A percentile compares a stretch with the other conserved stretches of the same genome.
phyloP scores from a whole-genome alignment of 768 basidiomycete genomes.

The Boletus subparvulus region DNA sequence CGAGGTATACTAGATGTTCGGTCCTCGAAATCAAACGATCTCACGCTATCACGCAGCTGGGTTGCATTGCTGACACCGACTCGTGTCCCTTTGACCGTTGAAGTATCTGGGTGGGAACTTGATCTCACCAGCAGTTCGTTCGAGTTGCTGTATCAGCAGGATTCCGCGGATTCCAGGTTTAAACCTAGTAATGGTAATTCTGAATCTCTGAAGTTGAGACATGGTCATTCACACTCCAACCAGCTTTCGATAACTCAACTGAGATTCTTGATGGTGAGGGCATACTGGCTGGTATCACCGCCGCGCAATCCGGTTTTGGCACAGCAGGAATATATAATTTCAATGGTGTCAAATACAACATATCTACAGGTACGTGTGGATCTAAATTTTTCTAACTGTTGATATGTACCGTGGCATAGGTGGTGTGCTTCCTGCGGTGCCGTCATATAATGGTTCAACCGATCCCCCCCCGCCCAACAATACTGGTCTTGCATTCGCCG shows the following conservation, averaged over 20 bases:
- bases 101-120: constrained; percentile 6
- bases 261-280: constrained; percentile 9
- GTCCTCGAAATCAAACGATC: background rate
- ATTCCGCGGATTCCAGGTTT: background rate
- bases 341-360: constrained; percentile 18
- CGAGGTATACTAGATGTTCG: constrained; percentile 5
- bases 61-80: constrained; percentile 10
- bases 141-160: background rate
- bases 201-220: background rate
- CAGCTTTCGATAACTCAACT: constrained; percentile 16
- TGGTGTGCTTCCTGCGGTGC: constrained; percentile 8
- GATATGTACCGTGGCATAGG: background rate
- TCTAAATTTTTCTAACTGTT: background rate
- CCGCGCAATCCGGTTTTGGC: constrained; percentile 9
- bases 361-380: constrained; percentile 10
- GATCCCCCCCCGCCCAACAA: background rate
- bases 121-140: constrained; percentile 5
- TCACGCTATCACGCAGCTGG: constrained; percentile 10
- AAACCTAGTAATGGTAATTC: background rate
- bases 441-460: background rate
- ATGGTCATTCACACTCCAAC: background rate
- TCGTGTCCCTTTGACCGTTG: background rate
- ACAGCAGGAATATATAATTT: constrained; percentile 10
- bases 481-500: background rate
- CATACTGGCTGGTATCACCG: constrained; percentile 14